phyloP scores from a whole-genome alignment of 768 basidiomycete species.

The Sarcomyxa edulis region DNA sequence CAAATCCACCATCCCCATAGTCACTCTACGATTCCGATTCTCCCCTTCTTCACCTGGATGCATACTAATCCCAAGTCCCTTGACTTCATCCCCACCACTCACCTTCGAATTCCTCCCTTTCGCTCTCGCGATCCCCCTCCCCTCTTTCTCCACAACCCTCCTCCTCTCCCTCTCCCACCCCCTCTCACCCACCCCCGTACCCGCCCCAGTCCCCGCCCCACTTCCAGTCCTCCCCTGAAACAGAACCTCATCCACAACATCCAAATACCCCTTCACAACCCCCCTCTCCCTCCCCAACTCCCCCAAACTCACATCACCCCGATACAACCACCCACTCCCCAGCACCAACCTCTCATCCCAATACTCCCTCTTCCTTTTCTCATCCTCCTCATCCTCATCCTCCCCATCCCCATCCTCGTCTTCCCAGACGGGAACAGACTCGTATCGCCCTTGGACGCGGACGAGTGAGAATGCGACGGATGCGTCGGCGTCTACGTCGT shows the following conservation, averaged over 20 bases:
- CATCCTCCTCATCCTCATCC: constrained; percentile 36
- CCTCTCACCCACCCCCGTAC: constrained; percentile 31
- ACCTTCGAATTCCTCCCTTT: constrained; percentile 30
- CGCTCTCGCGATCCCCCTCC: constrained; percentile 21
- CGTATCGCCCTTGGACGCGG: constrained; percentile 59
- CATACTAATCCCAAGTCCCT: constrained; percentile 43
- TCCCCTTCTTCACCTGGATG: no score
- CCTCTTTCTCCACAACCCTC: constrained; percentile 35
- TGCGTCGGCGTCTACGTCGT: constrained; percentile 47
- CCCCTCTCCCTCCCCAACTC: constrained; percentile 53
- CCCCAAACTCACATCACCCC: constrained; percentile 51
- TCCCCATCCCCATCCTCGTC: constrained; percentile 50
- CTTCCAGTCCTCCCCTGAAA: constrained; percentile 52
- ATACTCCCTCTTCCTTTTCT: constrained; percentile 57
- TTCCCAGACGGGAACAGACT: constrained; percentile 77
- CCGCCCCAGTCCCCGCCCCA: no score
- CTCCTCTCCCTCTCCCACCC: constrained; percentile 47
- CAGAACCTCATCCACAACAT: constrained; percentile 75
- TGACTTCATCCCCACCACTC: constrained; percentile 43
- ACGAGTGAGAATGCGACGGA: constrained; percentile 67
- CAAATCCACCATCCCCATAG: constrained; percentile 2
- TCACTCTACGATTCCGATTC: constrained; percentile 1
- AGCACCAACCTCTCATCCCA: constrained; percentile 84
- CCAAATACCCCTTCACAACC: constrained; percentile 57
- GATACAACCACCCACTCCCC: constrained; percentile 80